Evolutionary conservation across 176 grass and related monocot species (phyloP), one percentile per base, ranked within the genome.

Genomic region (Rhynchospora tenuis): DNA sequence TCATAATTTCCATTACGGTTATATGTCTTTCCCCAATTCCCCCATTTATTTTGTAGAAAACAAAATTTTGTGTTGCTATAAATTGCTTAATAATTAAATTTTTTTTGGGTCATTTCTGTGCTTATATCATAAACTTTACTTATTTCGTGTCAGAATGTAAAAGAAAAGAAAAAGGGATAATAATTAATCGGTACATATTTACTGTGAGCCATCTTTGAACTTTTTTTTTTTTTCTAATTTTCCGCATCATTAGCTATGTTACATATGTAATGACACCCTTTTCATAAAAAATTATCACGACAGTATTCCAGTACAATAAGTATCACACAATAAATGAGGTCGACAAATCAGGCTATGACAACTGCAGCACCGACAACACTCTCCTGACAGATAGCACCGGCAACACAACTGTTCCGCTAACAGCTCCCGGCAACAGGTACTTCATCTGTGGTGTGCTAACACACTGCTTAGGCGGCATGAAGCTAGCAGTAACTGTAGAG

Each of bases 401-500:
- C 42, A 94, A 98, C 88, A 95, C 91, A 43, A 90, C 89, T 51
- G 80, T 93, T 47, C 15, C 83, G 28, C 80, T 95, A 33, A 60
- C 87, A 54, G 60, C 90, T 13, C 73, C 86, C 11, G 96, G 93
- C 28, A 80, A 88, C 51, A 81, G 86, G 17, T 88, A 90, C 91
- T 99, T 99, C 89, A 70, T 95, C 69, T 89, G 88, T 58, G 85
- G 85, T 29, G 68, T 82, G 50, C 9, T 83, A 57, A 83, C 86
- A 73, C 89, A 96, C 84, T 99, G 96, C 84, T 65, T 99, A 44
- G 86, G 91, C 20, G 97, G 97, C 56, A 92, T 96, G 97, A 89
- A 83, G 83, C 80, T 99, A 61, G 83, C 85, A 22, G 89, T 93
- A 50, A 87, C 68, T 64, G 83, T 95, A 63, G 44, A 9, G 22